Base-by-base conservation (phyloP, 306 rosid genomes). In the Pyrus communis region DNA sequence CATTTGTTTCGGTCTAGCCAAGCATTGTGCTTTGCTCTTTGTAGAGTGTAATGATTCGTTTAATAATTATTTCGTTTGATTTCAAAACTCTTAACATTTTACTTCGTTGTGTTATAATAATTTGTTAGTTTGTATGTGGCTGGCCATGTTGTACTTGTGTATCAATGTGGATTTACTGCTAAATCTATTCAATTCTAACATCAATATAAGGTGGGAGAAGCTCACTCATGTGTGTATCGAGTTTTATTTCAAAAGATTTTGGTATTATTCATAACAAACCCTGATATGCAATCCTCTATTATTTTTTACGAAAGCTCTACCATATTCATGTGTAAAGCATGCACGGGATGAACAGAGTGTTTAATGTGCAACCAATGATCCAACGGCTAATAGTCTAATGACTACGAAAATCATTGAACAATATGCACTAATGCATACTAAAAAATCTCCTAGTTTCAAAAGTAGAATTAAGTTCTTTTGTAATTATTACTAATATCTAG, bases 21-120 rank as follows among this genome's bases (percentile, higher is more conserved):
- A 82, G 82, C 86, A 76, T 85, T 82, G 73, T 83, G 58, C 65
- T 70, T 79, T 51, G 9, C 21, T 51, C 21, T 51, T 62, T 72
- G 4, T n/a, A 15, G 42, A 71, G 78, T 74, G 63, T 60, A 63
- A 45, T 52, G 46, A 17, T 18, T 19, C 18, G 69, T 0, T 27
- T 3, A 2, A 64, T 30, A 38, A 30, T 5, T 67, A 33, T 58
- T 63, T 51, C 14, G 35, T 27, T 42, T n/a, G 38, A 18, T 70
- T 7, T 69, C 7, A 30, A 42, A 73, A 13, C 12, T 60, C 11
- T 38, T 38, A 38, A 7, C 42, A 38, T 7, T 38, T 38, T 38
- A 38, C 10, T 38, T 38, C 42, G 42, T 38, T 38, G 42, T 38
- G 42, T 7, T 7, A 38, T 38, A 38, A 38, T 38, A 38, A 38